Evolutionary conservation across 2,329 filamentous ascomycete species (phyloP), one percentile per base, ranked within the genome.

Genomic region (Ceratocystis alfenasii): DNA sequence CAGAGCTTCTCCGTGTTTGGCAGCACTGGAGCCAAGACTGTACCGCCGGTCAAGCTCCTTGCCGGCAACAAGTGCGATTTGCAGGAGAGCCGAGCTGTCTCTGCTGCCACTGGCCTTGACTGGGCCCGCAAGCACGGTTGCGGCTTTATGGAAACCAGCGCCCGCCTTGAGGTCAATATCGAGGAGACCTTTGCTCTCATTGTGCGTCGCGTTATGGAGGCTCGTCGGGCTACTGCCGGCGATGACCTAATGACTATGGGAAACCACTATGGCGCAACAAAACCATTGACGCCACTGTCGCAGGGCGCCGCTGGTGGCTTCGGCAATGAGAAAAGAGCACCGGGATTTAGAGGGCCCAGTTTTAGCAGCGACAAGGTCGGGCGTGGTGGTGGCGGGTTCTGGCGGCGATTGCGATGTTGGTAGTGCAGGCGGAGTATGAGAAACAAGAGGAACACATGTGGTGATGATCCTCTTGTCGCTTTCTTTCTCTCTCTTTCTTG

Each of bases 81-180:
- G 68, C 85, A 89, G 72, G 81, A 86, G 71, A 81, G 79, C 70
- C 78, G 89, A 62, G 81, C 85, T 73, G 85, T 94, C 7, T 78
- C 83, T n/a, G 87, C 87, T 5, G 81, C 85, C 53, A 78, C 82
- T 66, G 89, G 89, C 0, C 77, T 93, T 55, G 87, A 91, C 70
- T 94, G 89, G 89, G 88, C 89, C 63, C 79, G 88, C 68, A 79
- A 78, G 68, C 79, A 83, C 65, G 85, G 85, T 55, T 93, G 88
- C 75, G 89, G 89, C 48, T 94, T 94, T 76, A 94, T 94, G 89
- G 89, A 94, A 81, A 94, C 89, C 69, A 90, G 87, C 72, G 89
- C 89, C 3, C 79, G 89, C 65, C 83, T 91, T 71, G 88, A 90
- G 78, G 89, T 94, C 69, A 94, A 94, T 74, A 90, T 94, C 69